Evolutionary conservation across 2,329 filamentous ascomycete species (phyloP), one percentile per base, ranked within the genome.

Genomic region (Fusarium gaditjirri): DNA sequence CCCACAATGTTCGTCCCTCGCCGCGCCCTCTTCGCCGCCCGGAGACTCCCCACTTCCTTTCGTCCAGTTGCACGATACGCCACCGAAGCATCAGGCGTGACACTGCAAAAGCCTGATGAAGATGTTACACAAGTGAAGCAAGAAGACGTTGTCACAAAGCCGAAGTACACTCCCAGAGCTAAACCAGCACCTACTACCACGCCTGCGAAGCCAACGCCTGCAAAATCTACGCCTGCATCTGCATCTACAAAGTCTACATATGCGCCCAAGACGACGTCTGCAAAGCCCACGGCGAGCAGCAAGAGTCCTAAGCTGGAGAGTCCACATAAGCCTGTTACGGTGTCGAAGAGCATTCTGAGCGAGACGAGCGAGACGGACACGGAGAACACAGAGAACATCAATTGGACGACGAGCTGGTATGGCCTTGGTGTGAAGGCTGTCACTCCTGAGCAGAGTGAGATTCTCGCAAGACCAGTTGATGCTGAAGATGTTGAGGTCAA

Each of bases 401-500:
- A 97, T 86, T 97, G 95, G 95, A 90, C 92, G 25, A 90, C 88
- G 53, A 97, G 93, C 19, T 97, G 92, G 85, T 91, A 95, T 81
- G 93, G 94, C 17, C 88, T 97, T 23, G 92, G 91, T 39, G 86
- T 87, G 1, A 85, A 85, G 38, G 88, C 94, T 0, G 97, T 97
- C 81, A 85, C 90, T 7, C 84, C 89, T 49, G 91, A 94, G 81
- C 88, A 92, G 58, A 87, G 89, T 14, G 86, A 90, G 21, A 87
- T 93, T 25, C 86, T 98, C 50, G 88, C 93, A 70, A 85, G 88
- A 62, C 90, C 91, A 4, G 80, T 97, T 17, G 84, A 90, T 59
- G 83, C 88, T 1, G 87, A 91, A 52, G 95, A 98, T 82, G 91
- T 99, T 61, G 96, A 99, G 85, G 92, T 99, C 80, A 99, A 99